Conservation (phyloP, 495 filamentous ascomycete species). For the Alectoria sarmentosa region DNA sequence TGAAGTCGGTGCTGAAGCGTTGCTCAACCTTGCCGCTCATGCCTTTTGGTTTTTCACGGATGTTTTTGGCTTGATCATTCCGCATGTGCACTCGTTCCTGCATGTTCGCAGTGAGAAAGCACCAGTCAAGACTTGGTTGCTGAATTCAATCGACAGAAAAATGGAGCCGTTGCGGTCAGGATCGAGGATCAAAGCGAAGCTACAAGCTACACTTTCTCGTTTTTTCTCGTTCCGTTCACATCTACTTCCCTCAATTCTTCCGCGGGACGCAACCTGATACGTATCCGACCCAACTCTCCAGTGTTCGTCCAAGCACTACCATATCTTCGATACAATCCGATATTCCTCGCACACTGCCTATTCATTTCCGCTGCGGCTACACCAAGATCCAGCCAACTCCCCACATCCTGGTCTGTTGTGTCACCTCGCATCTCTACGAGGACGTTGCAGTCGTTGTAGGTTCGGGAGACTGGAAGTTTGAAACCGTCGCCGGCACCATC, state of each 20-base stretch:
- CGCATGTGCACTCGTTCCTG: no score
- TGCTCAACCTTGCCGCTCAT: neutral
- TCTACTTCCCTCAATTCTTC: neutral
- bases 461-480: neutral
- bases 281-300: neutral
- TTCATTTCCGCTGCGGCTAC: neutral
- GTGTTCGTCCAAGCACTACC: neutral
- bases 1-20: neutral
- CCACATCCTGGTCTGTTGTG: neutral
- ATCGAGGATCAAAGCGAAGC: neutral
- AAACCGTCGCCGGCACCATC: neutral
- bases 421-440: neutral
- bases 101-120: neutral
- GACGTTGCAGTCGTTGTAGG: neutral
- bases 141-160: neutral
- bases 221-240: neutral
- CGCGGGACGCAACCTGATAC: neutral
- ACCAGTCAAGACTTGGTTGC: neutral
- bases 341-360: neutral
- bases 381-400: neutral
- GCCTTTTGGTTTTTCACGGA: neutral
- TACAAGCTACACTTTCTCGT: neutral
- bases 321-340: neutral
- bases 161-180: neutral
- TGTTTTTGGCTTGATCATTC: neutral